A percentile compares a stretch with the other conserved stretches of the same genome.
Conservation (phyloP, 257 asterid genomes). For the Verbascum thapsus region DNA sequence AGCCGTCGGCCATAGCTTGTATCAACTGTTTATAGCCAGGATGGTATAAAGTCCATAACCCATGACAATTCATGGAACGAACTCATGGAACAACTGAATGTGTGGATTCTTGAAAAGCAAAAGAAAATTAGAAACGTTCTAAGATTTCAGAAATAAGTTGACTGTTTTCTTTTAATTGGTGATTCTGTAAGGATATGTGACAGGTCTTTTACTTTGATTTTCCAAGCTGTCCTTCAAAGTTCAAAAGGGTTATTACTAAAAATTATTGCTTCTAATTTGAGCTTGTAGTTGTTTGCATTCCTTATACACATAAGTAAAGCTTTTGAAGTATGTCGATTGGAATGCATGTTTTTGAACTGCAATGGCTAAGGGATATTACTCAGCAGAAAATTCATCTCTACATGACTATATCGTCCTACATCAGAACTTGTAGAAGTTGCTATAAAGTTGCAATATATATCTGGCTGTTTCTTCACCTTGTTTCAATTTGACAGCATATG, state of each 20-base stretch:
- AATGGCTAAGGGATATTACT: not conserved
- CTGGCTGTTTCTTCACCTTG: not conserved
- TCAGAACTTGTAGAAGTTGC: not conserved
- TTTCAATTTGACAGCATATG: not conserved
- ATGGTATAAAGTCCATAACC: too few relatives aligned
- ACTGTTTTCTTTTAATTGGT: conserved; percentile 5
- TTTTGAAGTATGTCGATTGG: too few relatives aligned
- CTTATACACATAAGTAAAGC: too few relatives aligned
- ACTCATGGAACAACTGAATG: too few relatives aligned
- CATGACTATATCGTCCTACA: not conserved
- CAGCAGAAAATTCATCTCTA: not conserved
- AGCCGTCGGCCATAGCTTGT: not conserved
- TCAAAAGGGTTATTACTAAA: too few relatives aligned
- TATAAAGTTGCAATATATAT: not conserved
- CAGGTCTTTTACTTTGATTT: too few relatives aligned
- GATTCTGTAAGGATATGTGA: not conserved
- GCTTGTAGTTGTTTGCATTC: too few relatives aligned
- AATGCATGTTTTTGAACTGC: too few relatives aligned
- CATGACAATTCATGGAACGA: too few relatives aligned
- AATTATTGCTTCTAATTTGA: too few relatives aligned
- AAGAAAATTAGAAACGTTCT: not conserved
- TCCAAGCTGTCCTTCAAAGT: not conserved
- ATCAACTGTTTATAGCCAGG: not conserved
- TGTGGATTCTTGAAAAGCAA: not conserved
- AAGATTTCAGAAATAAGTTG: too few relatives aligned